Conservation (phyloP, 108 stramenopile species). For the Stephanodiscus triporus region DNA sequence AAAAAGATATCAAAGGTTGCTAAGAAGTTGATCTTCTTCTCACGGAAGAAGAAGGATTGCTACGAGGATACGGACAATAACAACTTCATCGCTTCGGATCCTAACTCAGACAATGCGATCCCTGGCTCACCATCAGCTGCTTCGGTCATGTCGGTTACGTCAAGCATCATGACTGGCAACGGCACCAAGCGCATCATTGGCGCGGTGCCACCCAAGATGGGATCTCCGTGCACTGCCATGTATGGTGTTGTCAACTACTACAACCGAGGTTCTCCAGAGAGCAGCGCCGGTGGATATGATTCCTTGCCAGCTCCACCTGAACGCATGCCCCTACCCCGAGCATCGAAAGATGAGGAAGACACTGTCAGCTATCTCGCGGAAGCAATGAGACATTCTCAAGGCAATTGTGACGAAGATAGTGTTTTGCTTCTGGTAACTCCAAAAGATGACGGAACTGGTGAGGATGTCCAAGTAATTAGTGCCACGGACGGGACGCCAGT, state of each 20-base stretch:
- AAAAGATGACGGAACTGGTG: conserved; percentile 24
- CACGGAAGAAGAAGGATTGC: conserved; percentile 13
- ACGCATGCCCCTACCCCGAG: neutral
- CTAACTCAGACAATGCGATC: conserved; percentile 1
- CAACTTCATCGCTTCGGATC: conserved; percentile 2
- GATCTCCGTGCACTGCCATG: neutral
- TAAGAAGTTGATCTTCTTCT: conserved; percentile 30
- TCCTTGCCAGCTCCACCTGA: conserved; percentile 25
- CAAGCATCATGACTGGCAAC: conserved; percentile 32
- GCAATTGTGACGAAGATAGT: neutral
- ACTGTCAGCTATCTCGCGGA: conserved; percentile 41
- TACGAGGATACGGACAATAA: neutral
- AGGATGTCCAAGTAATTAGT: conserved; percentile 15
- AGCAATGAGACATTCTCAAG: conserved; percentile 24
- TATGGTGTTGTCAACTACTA: conserved; percentile 40
- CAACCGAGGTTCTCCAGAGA: conserved; percentile 24
- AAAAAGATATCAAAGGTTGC: conserved; percentile 44
- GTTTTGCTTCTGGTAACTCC: conserved; percentile 10
- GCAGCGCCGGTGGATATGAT: conserved; percentile 19
- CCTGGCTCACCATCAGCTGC: conserved; percentile 32
- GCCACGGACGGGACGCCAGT: conserved; percentile 17
- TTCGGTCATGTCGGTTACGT: conserved; percentile 35
- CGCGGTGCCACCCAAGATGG: conserved; percentile 19
- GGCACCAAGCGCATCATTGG: conserved; percentile 30
- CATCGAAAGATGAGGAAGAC: conserved; percentile 23